Percentiles rank a stretch among this genome's conserved stretches.
Evolutionary conservation across 257 asterid genomes (phyloP).

Genomic region (Nicotiana tabacum): DNA sequence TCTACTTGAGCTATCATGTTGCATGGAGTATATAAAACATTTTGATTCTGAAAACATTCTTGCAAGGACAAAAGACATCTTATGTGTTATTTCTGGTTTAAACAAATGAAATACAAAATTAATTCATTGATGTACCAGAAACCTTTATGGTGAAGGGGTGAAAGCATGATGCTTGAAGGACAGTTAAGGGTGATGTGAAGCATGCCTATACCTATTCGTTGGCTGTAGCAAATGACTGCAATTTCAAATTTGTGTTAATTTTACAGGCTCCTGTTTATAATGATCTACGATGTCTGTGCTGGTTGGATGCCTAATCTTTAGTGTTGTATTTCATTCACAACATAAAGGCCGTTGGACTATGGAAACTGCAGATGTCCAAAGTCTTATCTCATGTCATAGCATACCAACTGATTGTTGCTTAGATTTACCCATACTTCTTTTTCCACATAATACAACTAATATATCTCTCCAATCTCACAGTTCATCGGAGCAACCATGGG

Average conservation of each 20-base stretch:
- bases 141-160: neutral
- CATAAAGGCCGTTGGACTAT: neutral
- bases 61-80: neutral
- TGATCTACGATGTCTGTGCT: neutral
- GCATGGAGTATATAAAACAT: neutral
- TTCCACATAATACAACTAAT: neutral
- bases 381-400: neutral
- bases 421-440: neutral
- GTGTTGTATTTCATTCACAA: neutral
- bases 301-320: neutral
- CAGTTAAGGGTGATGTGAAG: neutral
- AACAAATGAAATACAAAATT: neutral
- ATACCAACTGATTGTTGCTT: neutral
- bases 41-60: neutral
- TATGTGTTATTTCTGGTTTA: neutral
- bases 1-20: neutral
- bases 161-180: neutral
- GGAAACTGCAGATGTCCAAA: neutral
- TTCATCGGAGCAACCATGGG: constrained; percentile 92
- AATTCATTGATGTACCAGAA: neutral
- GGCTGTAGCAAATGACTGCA: neutral
- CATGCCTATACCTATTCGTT: neutral
- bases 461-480: constrained; percentile 27
- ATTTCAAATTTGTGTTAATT: neutral
- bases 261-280: neutral